Evolutionary conservation across 306 rosid species (phyloP), one percentile per base, ranked within the genome.

Genomic region (Alnus glutinosa): DNA sequence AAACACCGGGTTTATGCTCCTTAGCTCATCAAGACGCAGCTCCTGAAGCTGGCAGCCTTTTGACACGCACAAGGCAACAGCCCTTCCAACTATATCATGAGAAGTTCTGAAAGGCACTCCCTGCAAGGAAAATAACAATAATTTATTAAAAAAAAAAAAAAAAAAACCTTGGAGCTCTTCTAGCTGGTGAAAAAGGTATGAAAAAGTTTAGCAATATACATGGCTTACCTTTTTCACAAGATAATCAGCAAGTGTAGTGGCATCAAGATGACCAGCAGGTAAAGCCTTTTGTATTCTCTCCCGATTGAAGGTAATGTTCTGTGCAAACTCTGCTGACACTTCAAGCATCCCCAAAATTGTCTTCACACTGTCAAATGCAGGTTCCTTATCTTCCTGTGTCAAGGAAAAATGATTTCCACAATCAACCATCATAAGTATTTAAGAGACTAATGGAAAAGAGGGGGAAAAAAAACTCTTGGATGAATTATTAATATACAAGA

Each of bases 191-290:
- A 42, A 42, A 42, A 4, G 46, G 46, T 44, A 75, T 23, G n/a
- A 67, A 46, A 80, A 39, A 62, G 79, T 55, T 72, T 34, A 30
- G 44, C 39, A 59, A 57, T 8, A 80, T 11, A 83, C 14, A 47
- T 13, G 50, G 49, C 86, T 86, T 74, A 86, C 99, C 99, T 93
- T 95, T 7, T 89, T 91, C 81, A 95, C 98, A 51, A 95, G 99
- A 82, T 95, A 95, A 84, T 95, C 99, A 14, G 99, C 97, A n/a
- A 95, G 98, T 12, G 98, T 95, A 12, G 99, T 95, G 84, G 99
- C 99, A 82, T 95, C 99, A 37, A 95, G 99, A 93, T 86, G 88
- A 77, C 98, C 98, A 16, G 99, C 98, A 75, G 99, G 99, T 82
- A 95, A 87, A 63, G 94, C 86, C 79, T 86, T 91, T 46, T 81